Evolutionary conservation across 257 asterid genomes (phyloP), one percentile per base, ranked within the genome.

Genomic region (Galeopsis tetrahit): DNA sequence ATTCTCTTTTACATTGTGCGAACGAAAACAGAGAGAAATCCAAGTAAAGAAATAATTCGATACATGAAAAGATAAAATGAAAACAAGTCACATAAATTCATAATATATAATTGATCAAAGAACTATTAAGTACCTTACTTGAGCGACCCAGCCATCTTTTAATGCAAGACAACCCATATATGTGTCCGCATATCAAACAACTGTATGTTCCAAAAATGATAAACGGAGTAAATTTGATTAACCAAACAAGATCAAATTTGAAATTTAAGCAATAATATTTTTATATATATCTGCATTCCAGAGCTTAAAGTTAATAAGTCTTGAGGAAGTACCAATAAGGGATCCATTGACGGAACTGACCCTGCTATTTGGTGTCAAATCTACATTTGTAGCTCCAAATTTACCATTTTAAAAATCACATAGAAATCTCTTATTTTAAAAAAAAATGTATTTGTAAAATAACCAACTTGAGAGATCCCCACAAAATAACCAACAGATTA

Each of bases 131-230:
- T 60, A 93, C 97, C 98, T 93, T 91, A 74, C 87, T 86, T 10
- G 87, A 78, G 74, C 83, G 81, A 43, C 68, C 74, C 84, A 93
- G 64, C 97, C 98, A 93, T 82, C 77, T 93, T 82, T 85, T 88
- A 79, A 93, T 88, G 79, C 98, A 93, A 63, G 90, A 86, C 59
- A 77, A 62, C 31, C 97, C 98, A 59, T 82, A 93, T 62, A 93
- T 60, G 62, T 93, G 98, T 32, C 98, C 98, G 69, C 98, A 93
- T 1, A 96, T 97, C 86, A 93, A 86, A 77, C 96, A 93, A 72
- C 98, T 93, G 78, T 48, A 52, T 10, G 55, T 15, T 38, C 61
- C 71, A 48, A 75, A 21, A 15, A 43, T 53, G 36, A 75, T 53
- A 55, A 65, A 51, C n/a, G 34, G 66, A 21, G 28, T 4, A 21